Base-by-base conservation (phyloP, 192 early-diverging fungal genomes). In the Entophlyctis luteolus region DNA sequence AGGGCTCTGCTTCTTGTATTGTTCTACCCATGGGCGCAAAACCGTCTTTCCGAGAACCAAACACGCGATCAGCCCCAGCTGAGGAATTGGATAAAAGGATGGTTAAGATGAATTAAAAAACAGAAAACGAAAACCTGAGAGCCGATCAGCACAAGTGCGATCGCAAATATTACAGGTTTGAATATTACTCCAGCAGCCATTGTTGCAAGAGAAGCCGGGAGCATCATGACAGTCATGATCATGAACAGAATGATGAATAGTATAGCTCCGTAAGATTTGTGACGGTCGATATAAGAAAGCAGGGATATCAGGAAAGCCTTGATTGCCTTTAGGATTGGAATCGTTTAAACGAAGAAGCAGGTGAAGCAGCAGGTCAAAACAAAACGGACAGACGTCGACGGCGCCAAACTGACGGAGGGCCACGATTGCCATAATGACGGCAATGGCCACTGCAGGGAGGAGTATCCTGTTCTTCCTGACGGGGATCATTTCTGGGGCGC, bases 121-220 rank as follows among this genome's bases (percentile, higher is more conserved):
- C n/a, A 45, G 23, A 25, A 18, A 4, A 27, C 16, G 6, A 8
- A 22, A 8, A 70, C 62, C 56, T 72, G 71, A 3, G 65, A 72
- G 8, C 71, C 71, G 8, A 72, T 4, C 1, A 72, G 71, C 4
- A 72, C 71, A 29, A 72, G 45, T 34, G 67, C 4, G 18, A 72
- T 31, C 6, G 42, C 46, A 22, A 68, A 28, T 29, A 36, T 20
- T 8, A 57, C 33, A 1, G 71, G 71, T 37, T 54, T 59, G 38
- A 72, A 72, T 22, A 72, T 72, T 16, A 72, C 55, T 14, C 71
- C 71, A 3, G 71, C 71, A 20, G 59, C 48, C 36, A 71, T 55
- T 14, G 69, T 65, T 23, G 29, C 4, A 6, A 66, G 46, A 6
- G 69, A 62, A 10, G 59, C 53, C 4, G 69, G 69, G 5, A 71